Percentiles rank a stretch among this genome's conserved stretches.
phyloP scores from a whole-genome alignment of 177 flowering plant genomes.

The Tripterygium wilfordii region DNA sequence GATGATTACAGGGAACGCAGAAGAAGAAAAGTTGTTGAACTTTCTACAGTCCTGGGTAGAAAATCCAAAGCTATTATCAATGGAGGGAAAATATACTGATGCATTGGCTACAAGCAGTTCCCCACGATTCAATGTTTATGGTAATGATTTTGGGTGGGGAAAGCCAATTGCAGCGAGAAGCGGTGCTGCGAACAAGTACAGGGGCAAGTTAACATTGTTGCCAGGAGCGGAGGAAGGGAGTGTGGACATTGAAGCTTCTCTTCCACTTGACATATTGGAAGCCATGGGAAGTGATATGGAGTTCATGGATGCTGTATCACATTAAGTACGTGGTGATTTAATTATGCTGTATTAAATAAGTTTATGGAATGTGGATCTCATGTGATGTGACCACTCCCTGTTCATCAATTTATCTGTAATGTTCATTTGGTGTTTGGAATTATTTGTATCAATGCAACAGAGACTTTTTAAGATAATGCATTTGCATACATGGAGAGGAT shows the following conservation, averaged over 20 bases:
- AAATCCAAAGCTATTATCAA: not conserved
- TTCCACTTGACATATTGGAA: constrained; percentile 17
- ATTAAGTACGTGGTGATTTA: too few species aligned
- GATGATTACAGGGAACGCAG: constrained; percentile 7
- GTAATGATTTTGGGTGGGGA: constrained; percentile 41
- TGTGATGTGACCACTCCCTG: too few species aligned
- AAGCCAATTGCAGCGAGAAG: constrained; percentile 31
- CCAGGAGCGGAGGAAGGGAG: constrained; percentile 24
- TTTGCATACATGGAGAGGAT: too few species aligned
- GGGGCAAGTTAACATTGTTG: constrained; percentile 27
- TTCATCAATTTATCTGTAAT: too few species aligned
- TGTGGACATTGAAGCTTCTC: constrained; percentile 28
- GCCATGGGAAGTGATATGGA: constrained; percentile 28
- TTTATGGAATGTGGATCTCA: too few species aligned
- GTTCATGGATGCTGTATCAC: constrained; percentile 25
- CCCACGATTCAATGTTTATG: constrained; percentile 32
- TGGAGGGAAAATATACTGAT: not conserved
- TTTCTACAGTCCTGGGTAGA: constrained; percentile 10
- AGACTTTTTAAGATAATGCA: too few species aligned
- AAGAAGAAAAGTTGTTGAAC: not conserved
- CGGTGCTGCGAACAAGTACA: constrained; percentile 23
- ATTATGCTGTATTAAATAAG: too few species aligned
- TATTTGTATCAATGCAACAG: too few species aligned
- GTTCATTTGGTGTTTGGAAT: too few species aligned
- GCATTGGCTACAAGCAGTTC: constrained; percentile 17